Percentiles rank a stretch among this genome's conserved stretches.
Conservation (phyloP, 2,329 filamentous ascomycete species). For the Phialophora expanda region DNA sequence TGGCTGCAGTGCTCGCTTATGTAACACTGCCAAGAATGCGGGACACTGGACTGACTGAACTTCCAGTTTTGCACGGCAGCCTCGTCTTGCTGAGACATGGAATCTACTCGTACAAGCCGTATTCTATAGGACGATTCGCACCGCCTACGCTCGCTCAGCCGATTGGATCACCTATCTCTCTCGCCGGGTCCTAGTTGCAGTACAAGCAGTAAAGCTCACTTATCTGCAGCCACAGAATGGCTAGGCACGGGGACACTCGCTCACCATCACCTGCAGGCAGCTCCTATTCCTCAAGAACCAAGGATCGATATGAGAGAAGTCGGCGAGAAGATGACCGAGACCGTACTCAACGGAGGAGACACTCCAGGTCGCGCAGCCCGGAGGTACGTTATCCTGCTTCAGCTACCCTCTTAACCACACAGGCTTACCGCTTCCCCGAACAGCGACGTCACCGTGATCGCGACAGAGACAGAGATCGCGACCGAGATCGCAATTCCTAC, state of each 20-base stretch:
- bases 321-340: conserved; percentile 56
- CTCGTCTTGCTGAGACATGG: neutral
- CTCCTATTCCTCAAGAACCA: conserved; percentile 69
- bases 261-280: conserved; percentile 95
- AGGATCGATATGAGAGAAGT: conserved; percentile 59
- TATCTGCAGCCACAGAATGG: conserved; percentile 55
- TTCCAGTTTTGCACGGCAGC: conserved; percentile 5
- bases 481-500: conserved; percentile 63
- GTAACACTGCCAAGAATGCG: conserved; percentile 2
- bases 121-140: neutral
- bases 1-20: neutral
- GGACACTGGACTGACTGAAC: neutral
- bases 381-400: conserved; percentile 47
- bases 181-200: conserved; percentile 34
- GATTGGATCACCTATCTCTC: conserved; percentile 15
- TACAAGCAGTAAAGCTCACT: conserved; percentile 54
- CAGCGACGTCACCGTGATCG: conserved; percentile 39
- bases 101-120: neutral
- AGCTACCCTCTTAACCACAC: neutral
- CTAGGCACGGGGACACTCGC: conserved; percentile 69
- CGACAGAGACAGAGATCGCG: conserved; percentile 55
- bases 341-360: conserved; percentile 49
- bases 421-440: conserved; percentile 19
- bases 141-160: neutral
- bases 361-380: conserved; percentile 49